Evolutionary conservation across 345 rosid species (phyloP), one percentile per base, ranked within the genome.

Genomic region (Nasturtium officinale): DNA sequence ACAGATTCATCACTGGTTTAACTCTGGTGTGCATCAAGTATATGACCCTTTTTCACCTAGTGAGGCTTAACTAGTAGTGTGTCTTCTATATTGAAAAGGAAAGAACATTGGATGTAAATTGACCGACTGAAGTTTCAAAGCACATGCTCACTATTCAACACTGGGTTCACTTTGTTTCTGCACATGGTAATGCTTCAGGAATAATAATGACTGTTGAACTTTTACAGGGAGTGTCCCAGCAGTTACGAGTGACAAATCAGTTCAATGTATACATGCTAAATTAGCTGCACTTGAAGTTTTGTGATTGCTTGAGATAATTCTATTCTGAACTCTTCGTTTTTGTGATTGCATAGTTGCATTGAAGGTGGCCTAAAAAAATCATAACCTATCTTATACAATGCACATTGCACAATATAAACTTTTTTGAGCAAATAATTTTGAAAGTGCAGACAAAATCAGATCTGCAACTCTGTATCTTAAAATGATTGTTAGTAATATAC

Each of bases 11-110:
- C 92, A 79, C 12, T 84, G 65, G 38, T 80, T 82, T 38, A 67
- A 45, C 48, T 45, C 74, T 6, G 74, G 85, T 12, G 84, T 83
- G 30, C 90, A 67, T 47, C 98, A 87, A 79, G 76, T 84, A 33
- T 95, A 90, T 72, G 98, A 95, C 74, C 99, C 98, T 15, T 95
- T 95, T 61, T 90, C 92, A 15, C 99, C 96, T 13, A 78, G 94
- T 18, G 80, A 77, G 26, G 72, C 37, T 38, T 77, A 33, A 64
- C 6, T 23, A n/a, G 21, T 56, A 28, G 37, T 37, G 10, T 54
- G 17, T 23, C 69, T 47, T 33, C 45, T 16, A 1, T 61, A 12
- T 40, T 43, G 68, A 8, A 9, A 40, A 61, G 18, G 6, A 47
- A 43, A 60, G 32, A 53, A 11, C 33, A 60, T 42, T 43, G 12